Evolutionary conservation across 2,329 filamentous ascomycete genomes (phyloP).

Genomic region (Mollisiaceae sp.): DNA sequence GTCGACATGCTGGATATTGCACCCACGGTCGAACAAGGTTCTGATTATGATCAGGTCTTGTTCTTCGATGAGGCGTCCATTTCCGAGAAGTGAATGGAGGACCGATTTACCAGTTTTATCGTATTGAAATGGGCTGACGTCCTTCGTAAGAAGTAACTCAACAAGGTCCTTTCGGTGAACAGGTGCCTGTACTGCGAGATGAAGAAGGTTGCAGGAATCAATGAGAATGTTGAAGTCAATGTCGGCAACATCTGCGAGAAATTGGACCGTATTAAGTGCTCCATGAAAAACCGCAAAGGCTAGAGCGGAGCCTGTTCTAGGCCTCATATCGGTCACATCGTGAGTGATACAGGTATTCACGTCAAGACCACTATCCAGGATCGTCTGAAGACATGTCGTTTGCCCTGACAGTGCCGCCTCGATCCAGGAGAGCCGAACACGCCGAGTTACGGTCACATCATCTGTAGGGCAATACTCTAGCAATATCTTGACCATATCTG

Average conservation of each 20-base stretch:
- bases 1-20: constrained; percentile 12
- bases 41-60: constrained; percentile 11
- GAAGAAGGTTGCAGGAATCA: constrained; percentile 13
- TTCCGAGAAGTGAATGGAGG: constrained; percentile 12
- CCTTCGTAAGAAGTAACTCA: constrained; percentile 6
- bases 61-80: neutral
- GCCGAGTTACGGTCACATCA: neutral
- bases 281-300: constrained; percentile 13
- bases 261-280: constrained; percentile 7
- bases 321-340: neutral
- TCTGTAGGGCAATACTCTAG: constrained; percentile 13
- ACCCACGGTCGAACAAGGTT: constrained; percentile 11
- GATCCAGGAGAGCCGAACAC: constrained; percentile 11
- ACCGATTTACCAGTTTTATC: constrained; percentile 10
- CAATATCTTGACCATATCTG: constrained; percentile 13
- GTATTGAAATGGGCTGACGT: neutral
- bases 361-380: constrained; percentile 20
- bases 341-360: constrained; percentile 11
- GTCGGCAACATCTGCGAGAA: constrained; percentile 4
- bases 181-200: constrained; percentile 16
- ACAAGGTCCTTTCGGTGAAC: constrained; percentile 4
- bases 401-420: neutral
- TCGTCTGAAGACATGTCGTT: neutral
- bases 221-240: constrained; percentile 11
- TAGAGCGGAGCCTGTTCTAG: constrained; percentile 3